phyloP scores from a whole-genome alignment of 2,329 filamentous ascomycete genomes.

The Penicillium italicum region DNA sequence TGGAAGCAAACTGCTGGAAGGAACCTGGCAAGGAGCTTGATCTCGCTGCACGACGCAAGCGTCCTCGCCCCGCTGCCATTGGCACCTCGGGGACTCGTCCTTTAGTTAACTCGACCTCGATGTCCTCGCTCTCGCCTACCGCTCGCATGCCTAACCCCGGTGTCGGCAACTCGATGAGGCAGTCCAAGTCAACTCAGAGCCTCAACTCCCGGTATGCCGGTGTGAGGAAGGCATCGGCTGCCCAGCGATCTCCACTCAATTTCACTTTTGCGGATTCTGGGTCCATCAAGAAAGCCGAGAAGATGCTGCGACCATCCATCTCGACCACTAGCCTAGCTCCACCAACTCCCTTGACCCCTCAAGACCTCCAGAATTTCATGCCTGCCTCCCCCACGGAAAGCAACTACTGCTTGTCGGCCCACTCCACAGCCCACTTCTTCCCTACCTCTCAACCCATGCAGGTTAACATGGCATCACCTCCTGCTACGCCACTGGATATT shows the following conservation, averaged over 20 bases:
- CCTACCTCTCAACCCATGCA: conserved; percentile 41
- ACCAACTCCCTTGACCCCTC: conserved; percentile 44
- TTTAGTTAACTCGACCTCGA: conserved; percentile 39
- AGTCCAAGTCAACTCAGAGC: conserved; percentile 46
- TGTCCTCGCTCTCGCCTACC: conserved; percentile 43
- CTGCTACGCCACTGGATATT: conserved; percentile 43
- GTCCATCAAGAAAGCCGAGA: conserved; percentile 35
- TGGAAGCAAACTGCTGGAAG: conserved; percentile 32
- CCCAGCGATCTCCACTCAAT: conserved; percentile 48
- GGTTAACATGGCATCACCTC: conserved; percentile 44
- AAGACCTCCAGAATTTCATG: conserved; percentile 42
- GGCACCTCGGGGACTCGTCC: conserved; percentile 41
- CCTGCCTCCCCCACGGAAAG: conserved; percentile 39
- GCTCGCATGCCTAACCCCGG: conserved; percentile 33
- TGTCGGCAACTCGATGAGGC: conserved; percentile 40
- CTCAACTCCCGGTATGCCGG: conserved; percentile 46
- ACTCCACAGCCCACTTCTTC: conserved; percentile 35
- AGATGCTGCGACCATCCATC: conserved; percentile 34
- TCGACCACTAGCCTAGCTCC: conserved; percentile 39
- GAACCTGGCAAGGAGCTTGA: conserved; percentile 43
- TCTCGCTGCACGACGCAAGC: conserved; percentile 46
- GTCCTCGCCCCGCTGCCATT: conserved; percentile 46
- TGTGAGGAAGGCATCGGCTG: conserved; percentile 45
- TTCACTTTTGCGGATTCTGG: conserved; percentile 46
- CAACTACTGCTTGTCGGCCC: conserved; percentile 37